Evolutionary conservation across 306 rosid species (phyloP).

Genomic region (Begonia loranthoides): DNA sequence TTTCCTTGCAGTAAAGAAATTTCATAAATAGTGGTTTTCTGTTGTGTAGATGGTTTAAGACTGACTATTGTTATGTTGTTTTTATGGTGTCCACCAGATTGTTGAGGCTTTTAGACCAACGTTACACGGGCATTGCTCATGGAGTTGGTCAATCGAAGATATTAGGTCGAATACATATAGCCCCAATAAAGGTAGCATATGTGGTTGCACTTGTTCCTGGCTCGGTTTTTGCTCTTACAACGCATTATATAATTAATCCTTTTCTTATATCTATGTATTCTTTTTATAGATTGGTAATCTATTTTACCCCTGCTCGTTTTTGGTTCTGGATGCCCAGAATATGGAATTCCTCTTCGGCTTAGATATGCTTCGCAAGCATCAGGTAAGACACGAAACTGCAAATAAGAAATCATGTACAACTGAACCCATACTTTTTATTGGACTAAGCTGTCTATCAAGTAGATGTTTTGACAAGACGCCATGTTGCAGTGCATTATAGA

Average conservation of each 20-base stretch:
- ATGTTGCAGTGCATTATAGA: conserved; percentile 69
- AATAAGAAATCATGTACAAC: no score
- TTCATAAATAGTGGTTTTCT: no score
- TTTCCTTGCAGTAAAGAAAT: no score
- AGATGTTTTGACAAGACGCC: neutral
- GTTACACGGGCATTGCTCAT: conserved; percentile 88
- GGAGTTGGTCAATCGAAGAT: conserved; percentile 98
- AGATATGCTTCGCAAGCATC: conserved; percentile 97
- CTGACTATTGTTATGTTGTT: conserved; percentile 5
- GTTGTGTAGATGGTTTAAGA: no score
- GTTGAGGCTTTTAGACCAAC: conserved; percentile 90
- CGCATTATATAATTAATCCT: neutral
- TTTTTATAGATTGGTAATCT: conserved; percentile 58
- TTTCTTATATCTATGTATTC: neutral
- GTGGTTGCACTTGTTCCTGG: no score
- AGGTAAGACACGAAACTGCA: conserved; percentile 33
- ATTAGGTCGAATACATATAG: conserved; percentile 89
- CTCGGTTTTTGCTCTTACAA: no score
- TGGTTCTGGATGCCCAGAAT: conserved; percentile 75
- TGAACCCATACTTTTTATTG: no score
- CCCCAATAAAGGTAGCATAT: conserved; percentile 74
- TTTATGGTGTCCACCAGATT: conserved; percentile 37
- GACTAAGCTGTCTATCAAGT: no score
- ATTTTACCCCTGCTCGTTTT: conserved; percentile 85
- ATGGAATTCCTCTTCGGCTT: conserved; percentile 95